A percentile compares a stretch with the other conserved stretches of the same genome.
phyloP scores from a whole-genome alignment of 2,329 filamentous ascomycete species.

The Drechslera avenae region DNA sequence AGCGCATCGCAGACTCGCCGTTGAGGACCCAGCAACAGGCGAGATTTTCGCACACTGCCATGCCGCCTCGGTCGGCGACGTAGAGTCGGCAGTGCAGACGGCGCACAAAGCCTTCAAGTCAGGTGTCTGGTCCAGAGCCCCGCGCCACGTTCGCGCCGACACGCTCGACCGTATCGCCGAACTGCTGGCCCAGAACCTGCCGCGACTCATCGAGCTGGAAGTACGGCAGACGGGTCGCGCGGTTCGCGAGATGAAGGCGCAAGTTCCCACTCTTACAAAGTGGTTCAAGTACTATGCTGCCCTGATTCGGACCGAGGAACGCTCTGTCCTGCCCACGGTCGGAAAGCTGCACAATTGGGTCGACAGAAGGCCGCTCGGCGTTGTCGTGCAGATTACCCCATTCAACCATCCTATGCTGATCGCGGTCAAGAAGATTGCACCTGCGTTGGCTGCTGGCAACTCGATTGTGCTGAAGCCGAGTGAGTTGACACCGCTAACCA shows the following conservation, averaged over 20 bases:
- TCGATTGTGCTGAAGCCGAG: conserved; percentile 47
- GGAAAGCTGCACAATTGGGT: conserved; percentile 58
- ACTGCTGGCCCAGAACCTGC: conserved; percentile 59
- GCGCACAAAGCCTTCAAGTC: conserved; percentile 57
- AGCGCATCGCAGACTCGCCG: conserved; percentile 51
- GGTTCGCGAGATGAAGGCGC: conserved; percentile 71
- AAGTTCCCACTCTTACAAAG: conserved; percentile 67
- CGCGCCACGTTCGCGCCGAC: conserved; percentile 64
- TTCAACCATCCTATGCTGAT: conserved; percentile 50
- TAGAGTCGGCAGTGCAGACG: conserved; percentile 49
- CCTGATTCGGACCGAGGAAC: conserved; percentile 69
- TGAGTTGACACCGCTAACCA: conserved; percentile 47
- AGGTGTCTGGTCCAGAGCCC: conserved; percentile 62
- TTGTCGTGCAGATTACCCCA: conserved; percentile 48
- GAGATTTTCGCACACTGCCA: conserved; percentile 60
- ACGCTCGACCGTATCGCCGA: conserved; percentile 65
- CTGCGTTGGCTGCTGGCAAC: conserved; percentile 45
- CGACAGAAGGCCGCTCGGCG: conserved; percentile 46
- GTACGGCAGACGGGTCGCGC: conserved; percentile 71
- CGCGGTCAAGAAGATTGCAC: conserved; percentile 49
- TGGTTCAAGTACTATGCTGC: conserved; percentile 77
- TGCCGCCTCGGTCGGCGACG: conserved; percentile 54
- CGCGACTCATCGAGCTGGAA: conserved; percentile 65
- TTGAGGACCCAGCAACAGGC: conserved; percentile 61
- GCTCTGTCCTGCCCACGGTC: conserved; percentile 67